phyloP scores from a whole-genome alignment of 2,329 filamentous ascomycete genomes.

The Huntiella savannae region DNA sequence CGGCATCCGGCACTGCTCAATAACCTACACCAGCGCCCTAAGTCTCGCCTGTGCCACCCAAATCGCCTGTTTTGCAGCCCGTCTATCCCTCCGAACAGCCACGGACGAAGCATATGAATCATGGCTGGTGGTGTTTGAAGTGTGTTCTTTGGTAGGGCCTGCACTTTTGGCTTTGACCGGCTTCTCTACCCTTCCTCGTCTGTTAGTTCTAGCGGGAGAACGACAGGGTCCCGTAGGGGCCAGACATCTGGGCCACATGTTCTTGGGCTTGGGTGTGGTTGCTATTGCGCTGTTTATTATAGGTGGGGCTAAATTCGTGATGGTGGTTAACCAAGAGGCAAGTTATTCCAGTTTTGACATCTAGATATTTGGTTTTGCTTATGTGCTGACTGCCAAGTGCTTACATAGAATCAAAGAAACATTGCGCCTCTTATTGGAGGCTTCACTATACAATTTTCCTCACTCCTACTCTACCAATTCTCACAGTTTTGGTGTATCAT shows the following conservation, averaged over 20 bases:
- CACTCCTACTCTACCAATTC: constrained; percentile 22
- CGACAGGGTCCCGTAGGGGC: constrained; percentile 21
- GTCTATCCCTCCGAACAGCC: constrained; percentile 22
- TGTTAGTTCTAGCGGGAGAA: constrained; percentile 28
- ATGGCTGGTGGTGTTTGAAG: constrained; percentile 25
- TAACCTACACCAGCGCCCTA: constrained; percentile 15
- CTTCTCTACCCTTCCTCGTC: constrained; percentile 26
- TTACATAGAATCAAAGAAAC: constrained; percentile 18
- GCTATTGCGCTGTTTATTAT: constrained; percentile 21
- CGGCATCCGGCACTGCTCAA: background rate
- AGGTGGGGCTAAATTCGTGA: constrained; percentile 23
- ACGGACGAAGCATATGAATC: constrained; percentile 16
- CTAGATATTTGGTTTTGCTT: background rate
- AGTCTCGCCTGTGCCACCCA: constrained; percentile 25
- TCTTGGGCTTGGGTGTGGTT: constrained; percentile 20
- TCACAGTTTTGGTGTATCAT: constrained; percentile 24
- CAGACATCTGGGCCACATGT: constrained; percentile 18
- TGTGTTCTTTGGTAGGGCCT: constrained; percentile 29
- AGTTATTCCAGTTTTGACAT: constrained; percentile 17
- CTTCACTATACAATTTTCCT: constrained; percentile 24
- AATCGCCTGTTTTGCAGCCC: constrained; percentile 27
- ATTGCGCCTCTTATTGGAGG: constrained; percentile 25
- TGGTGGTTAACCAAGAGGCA: constrained; percentile 17
- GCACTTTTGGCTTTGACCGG: constrained; percentile 26
- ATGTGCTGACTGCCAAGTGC: background rate